These are phyloP conservation scores for Boletus smithii DNA, from an alignment of 1,284 basidiomycete genomes.

Conservation along the genomic window DNA sequence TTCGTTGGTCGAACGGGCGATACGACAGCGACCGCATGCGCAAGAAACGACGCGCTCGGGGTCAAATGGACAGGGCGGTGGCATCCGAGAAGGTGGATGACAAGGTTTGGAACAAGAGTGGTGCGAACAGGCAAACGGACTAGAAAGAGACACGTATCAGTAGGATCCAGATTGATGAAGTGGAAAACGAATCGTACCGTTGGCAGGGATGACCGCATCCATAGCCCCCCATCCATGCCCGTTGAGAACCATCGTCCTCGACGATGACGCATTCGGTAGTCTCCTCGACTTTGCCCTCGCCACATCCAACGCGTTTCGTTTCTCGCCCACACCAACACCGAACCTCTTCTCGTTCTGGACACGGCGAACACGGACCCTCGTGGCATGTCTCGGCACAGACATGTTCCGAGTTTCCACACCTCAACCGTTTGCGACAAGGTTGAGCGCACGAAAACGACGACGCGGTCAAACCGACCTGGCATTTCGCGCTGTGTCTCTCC, in stretches of 20 bases:
- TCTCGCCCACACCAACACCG: conserved; percentile 79
- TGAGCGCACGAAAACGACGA: conserved; percentile 50
- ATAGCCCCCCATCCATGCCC: conserved; percentile 67
- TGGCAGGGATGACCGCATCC: conserved; percentile 63
- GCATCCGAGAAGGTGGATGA: conserved; percentile 65
- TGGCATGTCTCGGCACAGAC: conserved; percentile 64
- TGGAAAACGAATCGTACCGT: conserved; percentile 38
- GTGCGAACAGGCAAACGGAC: conserved; percentile 71
- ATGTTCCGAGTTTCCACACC: conserved; percentile 66
- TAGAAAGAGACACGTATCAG: conserved; percentile 26
- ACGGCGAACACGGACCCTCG: conserved; percentile 65
- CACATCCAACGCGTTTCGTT: conserved; percentile 60
- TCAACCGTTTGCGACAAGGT: conserved; percentile 54
- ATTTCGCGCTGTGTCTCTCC: conserved; percentile 60
- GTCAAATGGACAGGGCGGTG: conserved; percentile 69
- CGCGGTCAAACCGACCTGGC: conserved; percentile 41
- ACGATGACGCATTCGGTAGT: conserved; percentile 13
- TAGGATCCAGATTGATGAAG: neutral
- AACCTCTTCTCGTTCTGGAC: conserved; percentile 50
- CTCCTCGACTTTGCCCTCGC: conserved; percentile 45
- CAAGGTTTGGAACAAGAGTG: conserved; percentile 68
- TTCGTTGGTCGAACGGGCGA: conserved; percentile 45
- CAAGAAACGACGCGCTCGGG: conserved; percentile 69
- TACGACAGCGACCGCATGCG: conserved; percentile 66
- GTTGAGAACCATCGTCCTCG: conserved; percentile 29